Evolutionary conservation across 164 flowering plant species (phyloP), one percentile per base, ranked within the genome.

Genomic region (Aristolochia fimbriata): DNA sequence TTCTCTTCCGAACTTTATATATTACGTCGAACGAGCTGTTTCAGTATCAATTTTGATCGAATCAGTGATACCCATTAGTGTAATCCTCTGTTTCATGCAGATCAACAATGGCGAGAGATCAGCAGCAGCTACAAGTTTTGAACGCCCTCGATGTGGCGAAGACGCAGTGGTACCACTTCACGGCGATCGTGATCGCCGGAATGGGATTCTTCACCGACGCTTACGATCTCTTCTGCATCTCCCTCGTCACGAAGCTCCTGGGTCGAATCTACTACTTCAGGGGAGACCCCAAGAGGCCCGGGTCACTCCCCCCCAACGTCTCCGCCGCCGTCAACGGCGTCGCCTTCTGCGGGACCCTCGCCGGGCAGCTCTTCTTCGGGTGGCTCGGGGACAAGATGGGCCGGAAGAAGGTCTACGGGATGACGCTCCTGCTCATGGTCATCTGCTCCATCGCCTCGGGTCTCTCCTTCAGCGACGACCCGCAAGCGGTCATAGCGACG

Each of bases 311-410:
- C 0, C 76, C 74, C 0, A 70, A 65, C 6, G 77, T 76, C 20
- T 25, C 77, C 2, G 72, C 73, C 10, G 77, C 79, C 10, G 77
- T 76, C 31, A 76, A 70, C 20, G 78, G 78, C 15, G 78, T 75
- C 13, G 78, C 78, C 15, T 57, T 75, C 51, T 69, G 68, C 17
- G 78, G 75, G 12, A 75, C 78, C 30, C 73, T 75, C 11, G 66
- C 78, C 10, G 75, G 78, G 15, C 78, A 74, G 67, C 78, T 74
- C 54, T 74, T 74, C 57, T 74, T 74, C 25, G 74, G 74, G 1
- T 74, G 77, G 77, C 70, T 74, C 25, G 77, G 77, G 6, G 74
- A 74, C 55, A 74, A 75, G 46, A 51, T 75, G 70, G 78, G 78
- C 3, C 48, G 78, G 15, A 75, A 75, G 47, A 54, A 58, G 11